phyloP scores from a whole-genome alignment of 805 yeast species.

The Zygosaccharomyces siamensis region DNA sequence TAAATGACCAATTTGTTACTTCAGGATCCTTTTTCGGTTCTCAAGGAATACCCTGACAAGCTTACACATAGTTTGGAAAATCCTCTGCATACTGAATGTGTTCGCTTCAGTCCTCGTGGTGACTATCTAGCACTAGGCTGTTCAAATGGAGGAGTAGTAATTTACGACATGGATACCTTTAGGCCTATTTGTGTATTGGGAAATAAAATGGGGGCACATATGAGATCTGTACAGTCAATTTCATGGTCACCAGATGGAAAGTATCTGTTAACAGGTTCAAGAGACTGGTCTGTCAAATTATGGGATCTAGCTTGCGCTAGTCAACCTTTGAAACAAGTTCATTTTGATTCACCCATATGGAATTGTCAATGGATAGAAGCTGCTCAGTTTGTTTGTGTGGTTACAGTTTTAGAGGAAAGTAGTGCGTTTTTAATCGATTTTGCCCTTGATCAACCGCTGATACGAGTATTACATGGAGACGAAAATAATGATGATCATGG shows the following conservation, averaged over 20 bases:
- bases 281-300: conserved; percentile 76
- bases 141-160: conserved; percentile 64
- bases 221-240: conserved; percentile 64
- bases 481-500: conserved; percentile 21
- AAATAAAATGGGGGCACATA: conserved; percentile 57
- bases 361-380: conserved; percentile 32
- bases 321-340: conserved; percentile 40
- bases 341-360: conserved; percentile 74
- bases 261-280: conserved; percentile 61
- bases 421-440: conserved; percentile 38
- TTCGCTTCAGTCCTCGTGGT: conserved; percentile 68
- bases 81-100: conserved; percentile 60
- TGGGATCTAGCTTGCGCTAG: conserved; percentile 62
- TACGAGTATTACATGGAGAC: neutral
- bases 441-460: conserved; percentile 3
- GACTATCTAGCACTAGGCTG: conserved; percentile 83
- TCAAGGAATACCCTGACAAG: conserved; percentile 87
- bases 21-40: conserved; percentile 85
- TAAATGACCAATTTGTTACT: conserved; percentile 55
- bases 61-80: conserved; percentile 60
- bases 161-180: conserved; percentile 67
- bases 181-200: conserved; percentile 36
- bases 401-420: conserved; percentile 58
- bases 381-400: conserved; percentile 44
- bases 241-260: conserved; percentile 74